Conservation (phyloP, 2,329 filamentous ascomycete genomes). For the Cordyceps pruinosa region DNA sequence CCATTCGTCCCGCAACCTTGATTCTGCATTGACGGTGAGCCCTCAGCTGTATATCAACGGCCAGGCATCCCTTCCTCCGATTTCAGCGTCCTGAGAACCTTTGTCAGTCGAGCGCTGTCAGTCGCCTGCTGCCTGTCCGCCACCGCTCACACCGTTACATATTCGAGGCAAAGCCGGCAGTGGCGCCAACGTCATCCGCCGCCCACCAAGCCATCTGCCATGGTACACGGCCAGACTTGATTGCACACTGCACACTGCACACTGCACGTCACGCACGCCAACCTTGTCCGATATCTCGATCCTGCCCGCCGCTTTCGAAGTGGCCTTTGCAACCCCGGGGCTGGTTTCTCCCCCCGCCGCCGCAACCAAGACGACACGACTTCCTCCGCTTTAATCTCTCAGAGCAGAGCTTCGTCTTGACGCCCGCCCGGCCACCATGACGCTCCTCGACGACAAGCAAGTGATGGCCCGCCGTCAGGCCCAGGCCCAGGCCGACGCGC, state of each 20-base stretch:
- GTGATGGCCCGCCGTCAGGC: slow-evolving; percentile 15
- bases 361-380: neutral
- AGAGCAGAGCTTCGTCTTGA: neutral
- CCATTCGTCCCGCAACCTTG: neutral
- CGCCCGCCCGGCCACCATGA: slow-evolving; percentile 19
- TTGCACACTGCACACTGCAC: neutral
- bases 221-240: neutral
- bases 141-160: neutral
- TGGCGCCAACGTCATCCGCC: neutral
- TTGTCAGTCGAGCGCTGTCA: neutral
- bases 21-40: neutral
- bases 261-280: no score
- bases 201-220: neutral
- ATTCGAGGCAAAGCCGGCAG: neutral
- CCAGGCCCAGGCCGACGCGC: neutral
- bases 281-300: neutral
- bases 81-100: neutral
- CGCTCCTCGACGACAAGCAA: slow-evolving; percentile 23
- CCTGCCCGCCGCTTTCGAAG: neutral
- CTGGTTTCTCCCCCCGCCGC: neutral
- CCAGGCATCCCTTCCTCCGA: neutral
- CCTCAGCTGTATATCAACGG: neutral
- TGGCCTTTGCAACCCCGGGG: neutral
- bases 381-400: neutral
- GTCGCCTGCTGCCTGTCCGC: neutral